phyloP scores from a whole-genome alignment of 1,284 basidiomycete species.

The Ceratorhiza oryzae-sativae region DNA sequence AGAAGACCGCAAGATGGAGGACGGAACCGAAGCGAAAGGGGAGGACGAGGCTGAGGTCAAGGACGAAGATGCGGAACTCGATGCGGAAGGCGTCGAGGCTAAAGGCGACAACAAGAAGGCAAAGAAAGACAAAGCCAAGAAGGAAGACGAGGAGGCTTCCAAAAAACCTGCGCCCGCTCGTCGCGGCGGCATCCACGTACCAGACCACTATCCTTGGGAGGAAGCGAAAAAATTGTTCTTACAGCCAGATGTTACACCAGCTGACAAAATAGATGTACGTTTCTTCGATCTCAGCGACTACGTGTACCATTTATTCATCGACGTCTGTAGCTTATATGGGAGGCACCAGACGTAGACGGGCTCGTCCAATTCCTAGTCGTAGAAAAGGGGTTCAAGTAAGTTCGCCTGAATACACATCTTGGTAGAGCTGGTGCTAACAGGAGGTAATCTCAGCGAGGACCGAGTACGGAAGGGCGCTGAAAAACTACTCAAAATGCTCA shows the following conservation, averaged over 20 bases:
- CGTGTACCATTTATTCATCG: neutral
- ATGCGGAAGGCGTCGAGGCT: slow-evolving; percentile 38
- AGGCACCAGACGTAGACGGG: slow-evolving; percentile 90
- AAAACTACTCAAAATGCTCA: slow-evolving; percentile 87
- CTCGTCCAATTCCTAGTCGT: slow-evolving; percentile 93
- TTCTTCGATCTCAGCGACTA: neutral
- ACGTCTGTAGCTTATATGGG: slow-evolving; percentile 84
- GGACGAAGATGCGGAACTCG: slow-evolving; percentile 57
- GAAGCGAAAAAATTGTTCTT: slow-evolving; percentile 91
- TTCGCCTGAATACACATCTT: slow-evolving; percentile 31
- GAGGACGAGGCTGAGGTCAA: slow-evolving; percentile 48
- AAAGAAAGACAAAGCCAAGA: slow-evolving; percentile 44
- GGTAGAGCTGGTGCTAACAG: slow-evolving; percentile 38
- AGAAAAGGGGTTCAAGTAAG: slow-evolving; percentile 97
- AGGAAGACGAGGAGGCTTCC: slow-evolving; percentile 18
- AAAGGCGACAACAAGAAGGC: slow-evolving; percentile 46
- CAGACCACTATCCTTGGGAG: slow-evolving; percentile 96
- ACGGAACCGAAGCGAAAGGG: neutral
- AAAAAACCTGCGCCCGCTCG: slow-evolving; percentile 43
- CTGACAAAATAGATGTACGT: slow-evolving; percentile 84
- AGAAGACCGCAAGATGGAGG: slow-evolving; percentile 54
- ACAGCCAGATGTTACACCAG: slow-evolving; percentile 87
- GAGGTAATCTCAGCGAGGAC: slow-evolving; percentile 78
- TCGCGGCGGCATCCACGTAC: slow-evolving; percentile 74
- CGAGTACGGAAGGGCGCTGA: slow-evolving; percentile 95